Evolutionary conservation across 306 rosid genomes (phyloP).

Genomic region (Vigna angularis): DNA sequence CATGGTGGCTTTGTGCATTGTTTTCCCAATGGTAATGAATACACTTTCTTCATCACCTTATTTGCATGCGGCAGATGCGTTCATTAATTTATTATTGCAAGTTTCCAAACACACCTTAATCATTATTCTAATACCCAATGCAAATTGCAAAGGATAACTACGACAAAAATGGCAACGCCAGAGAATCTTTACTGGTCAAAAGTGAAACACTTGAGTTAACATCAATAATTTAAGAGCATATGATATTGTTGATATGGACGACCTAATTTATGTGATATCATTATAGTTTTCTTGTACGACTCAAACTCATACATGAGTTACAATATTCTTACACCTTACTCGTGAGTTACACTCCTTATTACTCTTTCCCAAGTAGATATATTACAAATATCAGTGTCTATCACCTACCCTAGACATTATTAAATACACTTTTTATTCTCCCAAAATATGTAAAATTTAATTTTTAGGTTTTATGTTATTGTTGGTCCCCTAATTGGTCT

Average conservation of each 20-base stretch:
- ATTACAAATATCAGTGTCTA: neutral
- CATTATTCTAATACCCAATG: conserved; percentile 33
- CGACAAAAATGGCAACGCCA: conserved; percentile 51
- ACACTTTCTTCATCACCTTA: neutral
- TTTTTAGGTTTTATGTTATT: too few relatives aligned
- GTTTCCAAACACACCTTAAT: conserved; percentile 28
- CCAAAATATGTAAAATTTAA: too few relatives aligned
- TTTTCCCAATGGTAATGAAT: conserved; percentile 12
- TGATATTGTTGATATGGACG: conserved; percentile 42
- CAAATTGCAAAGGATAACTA: conserved; percentile 40
- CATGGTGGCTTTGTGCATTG: conserved; percentile 19
- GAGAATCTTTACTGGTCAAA: conserved; percentile 84
- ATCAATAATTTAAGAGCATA: conserved; percentile 50
- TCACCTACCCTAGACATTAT: neutral
- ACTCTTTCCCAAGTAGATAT: neutral
- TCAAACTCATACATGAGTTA: conserved; percentile 34
- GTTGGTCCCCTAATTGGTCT: too few relatives aligned
- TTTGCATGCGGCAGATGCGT: conserved; percentile 30
- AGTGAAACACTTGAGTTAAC: conserved; percentile 50
- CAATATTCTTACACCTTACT: conserved; percentile 33
- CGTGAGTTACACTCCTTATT: neutral
- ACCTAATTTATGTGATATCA: conserved; percentile 35
- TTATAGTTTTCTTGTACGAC: conserved; percentile 46
- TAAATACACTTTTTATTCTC: neutral
- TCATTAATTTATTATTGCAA: conserved; percentile 18